phyloP scores from a whole-genome alignment of 257 asterid species.

The Nicotiana noctiflora region DNA sequence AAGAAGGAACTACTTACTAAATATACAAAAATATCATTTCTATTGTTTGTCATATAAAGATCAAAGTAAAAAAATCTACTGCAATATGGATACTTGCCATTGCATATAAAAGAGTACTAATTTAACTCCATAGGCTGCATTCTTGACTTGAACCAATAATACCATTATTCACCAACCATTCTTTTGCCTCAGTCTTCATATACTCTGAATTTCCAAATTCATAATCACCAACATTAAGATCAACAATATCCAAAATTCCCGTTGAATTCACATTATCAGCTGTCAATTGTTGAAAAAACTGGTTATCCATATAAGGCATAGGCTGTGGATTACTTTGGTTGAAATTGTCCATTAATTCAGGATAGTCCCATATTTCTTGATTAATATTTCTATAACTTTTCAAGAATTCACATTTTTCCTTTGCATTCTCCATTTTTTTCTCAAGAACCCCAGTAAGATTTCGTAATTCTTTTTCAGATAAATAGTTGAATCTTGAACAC shows the following conservation, averaged over 20 bases:
- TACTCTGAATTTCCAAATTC: not conserved
- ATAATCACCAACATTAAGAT: not conserved
- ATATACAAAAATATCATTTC: no score
- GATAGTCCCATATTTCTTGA: not conserved
- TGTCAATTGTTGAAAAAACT: not conserved
- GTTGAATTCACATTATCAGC: not conserved
- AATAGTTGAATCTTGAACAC: not conserved
- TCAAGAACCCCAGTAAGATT: not conserved
- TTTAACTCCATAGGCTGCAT: not conserved
- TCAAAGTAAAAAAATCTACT: not conserved
- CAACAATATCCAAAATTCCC: not conserved
- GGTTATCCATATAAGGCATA: not conserved
- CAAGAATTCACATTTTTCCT: not conserved
- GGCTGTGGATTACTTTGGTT: not conserved
- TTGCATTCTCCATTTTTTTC: slow-evolving; percentile 6
- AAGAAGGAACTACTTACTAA: not conserved
- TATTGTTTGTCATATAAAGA: not conserved
- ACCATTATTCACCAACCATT: not conserved
- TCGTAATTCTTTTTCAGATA: slow-evolving; percentile 3
- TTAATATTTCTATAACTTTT: not conserved
- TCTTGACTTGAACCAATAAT: not conserved
- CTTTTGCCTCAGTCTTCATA: not conserved
- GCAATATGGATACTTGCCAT: no score
- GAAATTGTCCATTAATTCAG: not conserved
- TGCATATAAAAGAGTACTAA: not conserved